phyloP scores from a whole-genome alignment of 306 rosid species.

The Myrica gale region DNA sequence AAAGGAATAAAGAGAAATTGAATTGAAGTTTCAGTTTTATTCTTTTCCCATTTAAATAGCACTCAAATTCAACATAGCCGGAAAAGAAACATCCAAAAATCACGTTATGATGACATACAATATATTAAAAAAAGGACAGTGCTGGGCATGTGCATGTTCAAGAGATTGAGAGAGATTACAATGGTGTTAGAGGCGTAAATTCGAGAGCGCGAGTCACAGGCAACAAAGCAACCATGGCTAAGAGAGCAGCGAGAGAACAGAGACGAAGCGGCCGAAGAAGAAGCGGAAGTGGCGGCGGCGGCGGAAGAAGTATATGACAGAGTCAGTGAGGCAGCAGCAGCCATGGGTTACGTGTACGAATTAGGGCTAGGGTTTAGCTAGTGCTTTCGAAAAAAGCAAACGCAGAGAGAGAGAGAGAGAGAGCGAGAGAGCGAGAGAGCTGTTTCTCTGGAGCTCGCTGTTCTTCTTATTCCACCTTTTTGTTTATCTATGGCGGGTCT shows the following conservation, averaged over 20 bases:
- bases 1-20: background rate
- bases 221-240: slow-evolving; percentile 24
- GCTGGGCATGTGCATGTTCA: background rate
- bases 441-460: background rate
- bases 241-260: slow-evolving; percentile 30
- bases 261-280: slow-evolving; percentile 41
- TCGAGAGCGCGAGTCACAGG: slow-evolving; percentile 36
- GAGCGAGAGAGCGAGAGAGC: background rate
- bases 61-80: background rate
- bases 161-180: slow-evolving; percentile 35
- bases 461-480: slow-evolving; percentile 24
- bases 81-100: background rate
- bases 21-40: too few relatives aligned
- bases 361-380: background rate
- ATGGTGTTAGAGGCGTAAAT: slow-evolving; percentile 25
- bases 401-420: background rate
- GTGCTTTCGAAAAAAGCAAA: background rate
- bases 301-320: slow-evolving; percentile 40
- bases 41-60: background rate
- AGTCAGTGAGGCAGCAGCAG: slow-evolving; percentile 66
- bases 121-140: background rate
- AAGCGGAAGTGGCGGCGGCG: slow-evolving; percentile 23
- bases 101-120: background rate
- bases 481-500: slow-evolving; percentile 45
- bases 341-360: slow-evolving; percentile 35